These are phyloP conservation scores for Colletotrichum aenigma DNA, from an alignment of 2,329 filamentous ascomycete genomes.

Conservation along the genomic window DNA sequence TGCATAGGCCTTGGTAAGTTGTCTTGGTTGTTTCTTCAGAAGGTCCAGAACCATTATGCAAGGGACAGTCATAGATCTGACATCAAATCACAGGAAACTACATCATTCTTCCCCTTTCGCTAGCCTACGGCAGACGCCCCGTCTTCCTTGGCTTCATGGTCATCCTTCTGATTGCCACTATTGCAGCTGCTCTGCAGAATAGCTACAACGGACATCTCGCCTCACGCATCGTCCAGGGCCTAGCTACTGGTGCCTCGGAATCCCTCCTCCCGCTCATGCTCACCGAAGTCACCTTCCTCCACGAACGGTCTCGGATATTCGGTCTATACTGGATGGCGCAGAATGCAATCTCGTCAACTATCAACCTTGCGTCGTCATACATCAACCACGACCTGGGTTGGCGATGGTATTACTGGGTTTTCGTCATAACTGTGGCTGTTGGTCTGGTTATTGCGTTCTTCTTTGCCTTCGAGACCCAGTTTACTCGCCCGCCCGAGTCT, in stretches of 20 bases:
- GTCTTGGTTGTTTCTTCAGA: background rate
- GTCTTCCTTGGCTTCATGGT: conserved; percentile 34
- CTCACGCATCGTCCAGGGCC: conserved; percentile 36
- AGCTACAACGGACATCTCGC: conserved; percentile 39
- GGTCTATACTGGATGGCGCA: conserved; percentile 43
- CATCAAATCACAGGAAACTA: conserved; percentile 27
- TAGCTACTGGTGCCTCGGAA: conserved; percentile 42
- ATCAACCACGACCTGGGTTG: conserved; percentile 37
- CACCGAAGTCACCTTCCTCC: conserved; percentile 42
- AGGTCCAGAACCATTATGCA: background rate
- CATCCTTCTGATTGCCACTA: conserved; percentile 33
- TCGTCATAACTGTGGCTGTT: conserved; percentile 35
- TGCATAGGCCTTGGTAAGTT: conserved; percentile 38
- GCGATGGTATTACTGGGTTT: conserved; percentile 47
- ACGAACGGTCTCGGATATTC: conserved; percentile 39
- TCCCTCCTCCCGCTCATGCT: conserved; percentile 42
- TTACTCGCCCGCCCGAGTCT: conserved; percentile 34
- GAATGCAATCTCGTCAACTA: conserved; percentile 33
- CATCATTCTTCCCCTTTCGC: conserved; percentile 40
- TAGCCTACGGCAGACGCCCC: conserved; percentile 41
- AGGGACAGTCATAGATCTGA: background rate
- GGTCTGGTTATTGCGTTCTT: conserved; percentile 41
- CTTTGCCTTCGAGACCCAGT: conserved; percentile 43
- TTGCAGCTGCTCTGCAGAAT: conserved; percentile 35
- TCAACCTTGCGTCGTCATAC: conserved; percentile 39